Percentiles rank a stretch among this genome's conserved stretches.
Evolutionary conservation across 257 asterid genomes (phyloP).

Genomic region (Petunia axillaris): DNA sequence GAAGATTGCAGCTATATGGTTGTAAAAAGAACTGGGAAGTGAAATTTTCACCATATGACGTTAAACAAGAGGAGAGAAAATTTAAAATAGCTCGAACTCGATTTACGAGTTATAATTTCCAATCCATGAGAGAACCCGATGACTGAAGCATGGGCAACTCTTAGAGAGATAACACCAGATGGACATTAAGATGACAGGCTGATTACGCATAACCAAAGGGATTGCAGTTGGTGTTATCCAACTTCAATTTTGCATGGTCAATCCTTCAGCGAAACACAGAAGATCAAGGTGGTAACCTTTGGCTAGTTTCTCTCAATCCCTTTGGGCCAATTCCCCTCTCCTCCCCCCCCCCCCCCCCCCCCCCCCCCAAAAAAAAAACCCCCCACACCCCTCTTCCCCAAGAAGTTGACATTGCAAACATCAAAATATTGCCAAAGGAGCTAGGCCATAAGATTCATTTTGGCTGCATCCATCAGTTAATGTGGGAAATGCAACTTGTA

Average conservation of each 20-base stretch:
- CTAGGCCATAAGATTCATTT: background rate
- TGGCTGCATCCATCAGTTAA: background rate
- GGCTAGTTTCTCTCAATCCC: background rate
- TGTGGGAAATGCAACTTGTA: background rate
- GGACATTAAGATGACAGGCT: conserved; percentile 15
- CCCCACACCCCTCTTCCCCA: background rate
- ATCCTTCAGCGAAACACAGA: background rate
- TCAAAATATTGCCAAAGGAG: background rate
- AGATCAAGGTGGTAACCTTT: background rate
- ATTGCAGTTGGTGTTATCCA: background rate
- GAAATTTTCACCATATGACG: background rate
- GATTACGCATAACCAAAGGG: conserved; percentile 12
- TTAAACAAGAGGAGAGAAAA: conserved; percentile 15
- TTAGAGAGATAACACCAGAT: background rate
- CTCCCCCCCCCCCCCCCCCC: background rate
- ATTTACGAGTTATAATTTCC: background rate
- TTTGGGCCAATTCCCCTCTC: background rate
- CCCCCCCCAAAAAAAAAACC: no score
- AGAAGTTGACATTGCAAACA: conserved; percentile 5
- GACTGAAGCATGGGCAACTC: background rate
- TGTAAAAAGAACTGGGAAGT: background rate
- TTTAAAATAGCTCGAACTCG: background rate
- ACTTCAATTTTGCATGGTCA: background rate
- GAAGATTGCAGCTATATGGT: background rate
- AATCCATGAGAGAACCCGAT: conserved; percentile 15